Percentiles rank a stretch among this genome's conserved stretches.
Conservation (phyloP, 2,329 filamentous ascomycete species). For the Fusarium temperatum region DNA sequence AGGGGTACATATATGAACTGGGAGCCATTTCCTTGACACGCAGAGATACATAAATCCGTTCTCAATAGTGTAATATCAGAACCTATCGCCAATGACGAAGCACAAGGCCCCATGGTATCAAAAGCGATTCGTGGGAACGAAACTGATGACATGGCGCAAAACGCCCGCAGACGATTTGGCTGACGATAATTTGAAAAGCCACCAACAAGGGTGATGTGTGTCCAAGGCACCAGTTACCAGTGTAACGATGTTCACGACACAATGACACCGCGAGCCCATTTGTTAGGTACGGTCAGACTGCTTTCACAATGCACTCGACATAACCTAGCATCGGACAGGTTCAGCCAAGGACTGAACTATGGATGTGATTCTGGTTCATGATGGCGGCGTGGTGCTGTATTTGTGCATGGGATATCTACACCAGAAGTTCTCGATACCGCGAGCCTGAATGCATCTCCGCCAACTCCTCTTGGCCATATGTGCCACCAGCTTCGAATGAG, state of each 20-base stretch:
- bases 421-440: neutral
- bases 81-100: neutral
- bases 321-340: neutral
- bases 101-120: neutral
- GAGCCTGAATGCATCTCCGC: slow-evolving; percentile 11
- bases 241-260: slow-evolving; percentile 13
- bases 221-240: neutral
- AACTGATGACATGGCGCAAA: slow-evolving; percentile 20
- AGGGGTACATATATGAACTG: neutral
- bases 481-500: neutral
- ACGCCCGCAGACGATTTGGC: neutral
- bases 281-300: neutral
- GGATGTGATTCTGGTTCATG: neutral
- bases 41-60: neutral
- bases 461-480: slow-evolving; percentile 1
- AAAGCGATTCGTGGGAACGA: neutral
- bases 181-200: neutral
- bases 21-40: neutral
- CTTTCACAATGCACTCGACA: neutral
- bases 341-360: neutral
- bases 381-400: neutral
- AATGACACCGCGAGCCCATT: neutral
- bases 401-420: neutral
- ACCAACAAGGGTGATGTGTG: neutral
- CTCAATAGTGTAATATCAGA: slow-evolving; percentile 7